Percentiles rank a stretch among this genome's conserved stretches.
Conservation (phyloP, 2,329 filamentous ascomycete species). For the Xylariomycetidae sp. region DNA sequence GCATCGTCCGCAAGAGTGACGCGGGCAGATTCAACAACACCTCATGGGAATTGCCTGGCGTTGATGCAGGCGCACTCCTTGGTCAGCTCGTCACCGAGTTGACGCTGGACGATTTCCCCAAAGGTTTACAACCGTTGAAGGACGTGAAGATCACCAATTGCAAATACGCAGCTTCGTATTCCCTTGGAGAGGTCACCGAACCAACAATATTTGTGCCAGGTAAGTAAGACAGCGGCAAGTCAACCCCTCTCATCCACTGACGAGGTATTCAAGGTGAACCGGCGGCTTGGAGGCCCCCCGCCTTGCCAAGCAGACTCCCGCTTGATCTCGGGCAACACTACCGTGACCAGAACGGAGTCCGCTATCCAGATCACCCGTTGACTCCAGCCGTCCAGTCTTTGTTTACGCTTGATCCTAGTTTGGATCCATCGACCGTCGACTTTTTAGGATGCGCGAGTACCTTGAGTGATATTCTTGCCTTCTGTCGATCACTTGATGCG, state of each 20-base stretch:
- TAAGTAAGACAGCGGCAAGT: constrained; percentile 4
- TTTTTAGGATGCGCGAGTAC: constrained; percentile 20
- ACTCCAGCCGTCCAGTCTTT: constrained; percentile 17
- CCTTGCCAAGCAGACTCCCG: constrained; percentile 13
- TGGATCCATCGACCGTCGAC: constrained; percentile 16
- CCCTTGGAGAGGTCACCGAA: constrained; percentile 11
- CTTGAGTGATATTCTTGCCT: constrained; percentile 20
- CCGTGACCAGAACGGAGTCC: constrained; percentile 20
- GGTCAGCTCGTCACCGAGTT: constrained; percentile 15
- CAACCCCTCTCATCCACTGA: constrained; percentile 4
- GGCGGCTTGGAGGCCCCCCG: constrained; percentile 16
- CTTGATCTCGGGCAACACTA: constrained; percentile 14
- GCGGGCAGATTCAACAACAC: too few relatives aligned
- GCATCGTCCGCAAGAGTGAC: too few relatives aligned
- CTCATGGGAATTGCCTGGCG: neutral
- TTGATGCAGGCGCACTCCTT: neutral
- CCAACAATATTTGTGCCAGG: constrained; percentile 18
- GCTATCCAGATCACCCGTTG: constrained; percentile 18
- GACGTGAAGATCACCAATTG: constrained; percentile 16
- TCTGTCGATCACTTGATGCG: constrained; percentile 11
- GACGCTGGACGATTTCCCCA: constrained; percentile 4
- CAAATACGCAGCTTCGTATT: constrained; percentile 19
- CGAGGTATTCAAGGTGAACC: constrained; percentile 12
- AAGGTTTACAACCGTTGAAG: neutral
- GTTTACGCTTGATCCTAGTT: constrained; percentile 12